phyloP scores from a whole-genome alignment of 371 early-diverging fungal genomes.

The Mucor velutinosus region DNA sequence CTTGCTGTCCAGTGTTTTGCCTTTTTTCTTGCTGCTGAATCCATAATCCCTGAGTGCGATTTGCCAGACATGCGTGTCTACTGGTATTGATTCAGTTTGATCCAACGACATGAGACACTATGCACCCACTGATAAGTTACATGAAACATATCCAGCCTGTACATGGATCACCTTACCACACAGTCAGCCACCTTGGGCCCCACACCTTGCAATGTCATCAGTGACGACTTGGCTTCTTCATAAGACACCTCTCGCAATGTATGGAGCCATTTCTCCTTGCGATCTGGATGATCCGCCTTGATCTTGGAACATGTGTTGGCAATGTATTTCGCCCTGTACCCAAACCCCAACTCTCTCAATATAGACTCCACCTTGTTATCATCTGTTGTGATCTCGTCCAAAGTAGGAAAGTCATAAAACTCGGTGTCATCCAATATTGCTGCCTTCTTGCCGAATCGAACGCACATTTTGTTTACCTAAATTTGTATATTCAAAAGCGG shows the following conservation, averaged over 20 bases:
- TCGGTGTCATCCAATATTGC: slow-evolving; percentile 41
- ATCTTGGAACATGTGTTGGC: slow-evolving; percentile 65
- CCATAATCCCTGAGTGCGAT: slow-evolving; percentile 85
- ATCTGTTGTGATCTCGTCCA: slow-evolving; percentile 48
- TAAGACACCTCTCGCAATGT: slow-evolving; percentile 58
- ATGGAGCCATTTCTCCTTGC: slow-evolving; percentile 61
- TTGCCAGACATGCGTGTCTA: slow-evolving; percentile 95
- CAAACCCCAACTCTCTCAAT: slow-evolving; percentile 86
- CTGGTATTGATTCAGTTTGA: slow-evolving; percentile 83
- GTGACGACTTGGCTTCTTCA: slow-evolving; percentile 59
- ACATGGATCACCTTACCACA: slow-evolving; percentile 64
- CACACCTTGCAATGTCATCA: slow-evolving; percentile 75
- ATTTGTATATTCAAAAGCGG: neutral
- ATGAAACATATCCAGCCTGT: neutral
- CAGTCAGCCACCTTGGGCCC: slow-evolving; percentile 98
- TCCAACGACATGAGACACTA: slow-evolving; percentile 83
- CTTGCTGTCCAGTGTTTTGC: slow-evolving; percentile 68
- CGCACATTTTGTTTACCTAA: slow-evolving; percentile 66
- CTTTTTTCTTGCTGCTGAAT: slow-evolving; percentile 40
- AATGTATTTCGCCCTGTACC: slow-evolving; percentile 94
- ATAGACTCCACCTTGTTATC: slow-evolving; percentile 61
- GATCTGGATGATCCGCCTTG: slow-evolving; percentile 42
- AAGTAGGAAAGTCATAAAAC: slow-evolving; percentile 76
- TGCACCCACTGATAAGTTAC: neutral
- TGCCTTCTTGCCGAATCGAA: slow-evolving; percentile 63